Evolutionary conservation across 2,329 filamentous ascomycete species (phyloP), one percentile per base, ranked within the genome.

Genomic region (Aspergillus transmontanensis): DNA sequence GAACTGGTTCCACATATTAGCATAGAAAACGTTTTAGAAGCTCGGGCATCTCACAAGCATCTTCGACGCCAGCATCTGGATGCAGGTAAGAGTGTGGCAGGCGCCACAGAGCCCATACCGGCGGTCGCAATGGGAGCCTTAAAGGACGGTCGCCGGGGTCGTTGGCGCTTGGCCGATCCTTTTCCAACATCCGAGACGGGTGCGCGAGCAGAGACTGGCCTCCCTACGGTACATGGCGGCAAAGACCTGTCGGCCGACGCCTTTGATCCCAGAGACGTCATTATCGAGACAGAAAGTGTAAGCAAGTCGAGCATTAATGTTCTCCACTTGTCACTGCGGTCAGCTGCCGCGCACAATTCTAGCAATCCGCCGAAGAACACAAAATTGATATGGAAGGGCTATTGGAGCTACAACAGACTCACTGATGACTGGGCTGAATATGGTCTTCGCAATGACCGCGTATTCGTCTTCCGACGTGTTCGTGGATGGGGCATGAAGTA

Each of bases 381-480:
- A 66, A 97, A 96, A 79, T 79, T 99, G 57, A 81, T 83, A 0
- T 99, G 95, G 94, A 90, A 90, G 71, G 90, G 91, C 0, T 97
- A 94, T 75, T 96, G 92, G 87, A 94, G 90, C 80, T 94, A 96
- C 75, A 96, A 98, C 75, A 86, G 87, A 69, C 78, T 96, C 72
- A 96, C 93, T 9, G 93, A 96, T 75, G 94, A 97, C 78, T 95
- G 92, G 91, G 92, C 85, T 4, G 90, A 92, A 79, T 98, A 98
- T 78, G 82, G 81, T 2, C 71, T 89, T 69, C 85, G 84, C 73
- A 87, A 90, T 71, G 86, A 89, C 75, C 79, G 83, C 64, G 78
- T 85, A 1, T 89, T 85, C 72, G 87, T 86, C 64, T 90, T 87
- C 79, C 85, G 84, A 68, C 75, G 87, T 46, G 87, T 90, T 6